A percentile compares a stretch with the other conserved stretches of the same genome.
phyloP scores from a whole-genome alignment of 495 filamentous ascomycete genomes.

The Trichocladium uniseriatum region DNA sequence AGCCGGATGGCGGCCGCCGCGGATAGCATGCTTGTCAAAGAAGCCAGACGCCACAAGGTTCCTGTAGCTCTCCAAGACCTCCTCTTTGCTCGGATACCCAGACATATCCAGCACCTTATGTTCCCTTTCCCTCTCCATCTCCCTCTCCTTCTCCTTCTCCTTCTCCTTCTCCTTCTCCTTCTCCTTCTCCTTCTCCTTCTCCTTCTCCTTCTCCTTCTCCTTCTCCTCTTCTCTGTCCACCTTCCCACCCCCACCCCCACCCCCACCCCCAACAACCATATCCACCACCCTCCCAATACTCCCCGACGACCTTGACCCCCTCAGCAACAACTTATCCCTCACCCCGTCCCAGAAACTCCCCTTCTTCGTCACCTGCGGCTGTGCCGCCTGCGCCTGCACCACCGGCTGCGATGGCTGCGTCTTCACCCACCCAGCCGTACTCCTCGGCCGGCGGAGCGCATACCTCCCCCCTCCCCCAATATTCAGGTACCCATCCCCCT shows the following conservation, averaged over 20 bases:
- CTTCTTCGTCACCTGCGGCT: slow-evolving; percentile 4
- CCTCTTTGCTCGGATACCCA: slow-evolving; percentile 34
- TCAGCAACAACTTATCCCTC: slow-evolving; percentile 20
- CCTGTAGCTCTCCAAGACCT: slow-evolving; percentile 38
- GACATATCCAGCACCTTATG: neutral
- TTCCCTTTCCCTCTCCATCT: neutral
- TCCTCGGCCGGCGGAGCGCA: slow-evolving; percentile 1
- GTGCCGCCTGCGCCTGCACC: neutral
- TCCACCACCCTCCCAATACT: slow-evolving; percentile 12
- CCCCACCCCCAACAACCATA: neutral
- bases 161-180: too few relatives aligned
- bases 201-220: neutral
- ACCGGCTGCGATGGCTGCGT: neutral
- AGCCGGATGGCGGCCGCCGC: slow-evolving; percentile 35
- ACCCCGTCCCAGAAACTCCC: slow-evolving; percentile 29
- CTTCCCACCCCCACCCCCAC: neutral
- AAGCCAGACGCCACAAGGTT: slow-evolving; percentile 38
- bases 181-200: neutral
- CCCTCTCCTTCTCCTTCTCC: neutral
- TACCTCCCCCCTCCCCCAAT: slow-evolving; percentile 2
- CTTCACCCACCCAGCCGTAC: neutral
- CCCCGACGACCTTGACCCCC: slow-evolving; percentile 16
- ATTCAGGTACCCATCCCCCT: neutral
- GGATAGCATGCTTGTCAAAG: slow-evolving; percentile 40
- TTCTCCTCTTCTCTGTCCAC: too few relatives aligned